phyloP scores from a whole-genome alignment of 192 early-diverging fungal species.

The Umbelopsis isabellina region DNA sequence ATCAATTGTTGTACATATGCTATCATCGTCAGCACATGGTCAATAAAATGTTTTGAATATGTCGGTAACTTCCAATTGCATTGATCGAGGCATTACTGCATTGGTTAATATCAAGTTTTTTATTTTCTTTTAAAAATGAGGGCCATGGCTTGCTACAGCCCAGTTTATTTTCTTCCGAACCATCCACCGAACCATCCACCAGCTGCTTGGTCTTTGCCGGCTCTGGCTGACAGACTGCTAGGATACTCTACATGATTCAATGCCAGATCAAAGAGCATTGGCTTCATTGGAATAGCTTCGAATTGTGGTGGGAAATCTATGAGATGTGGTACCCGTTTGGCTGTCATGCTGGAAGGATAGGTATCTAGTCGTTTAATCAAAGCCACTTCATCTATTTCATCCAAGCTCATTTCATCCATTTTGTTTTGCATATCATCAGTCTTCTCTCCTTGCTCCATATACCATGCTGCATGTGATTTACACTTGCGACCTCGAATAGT shows the following conservation, averaged over 20 bases:
- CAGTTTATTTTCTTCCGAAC: slow-evolving; percentile 14
- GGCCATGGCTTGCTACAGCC: no score
- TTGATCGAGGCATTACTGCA: no score
- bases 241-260: slow-evolving; percentile 70
- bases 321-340: slow-evolving; percentile 47
- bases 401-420: slow-evolving; percentile 44
- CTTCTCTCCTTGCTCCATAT: slow-evolving; percentile 45
- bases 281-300: slow-evolving; percentile 69
- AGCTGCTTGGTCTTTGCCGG: slow-evolving; percentile 19
- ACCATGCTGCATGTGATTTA: slow-evolving; percentile 59
- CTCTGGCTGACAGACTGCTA: slow-evolving; percentile 18
- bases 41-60: no score
- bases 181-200: slow-evolving; percentile 17
- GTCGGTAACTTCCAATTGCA: no score
- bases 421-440: slow-evolving; percentile 37
- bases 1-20: no score
- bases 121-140: no score
- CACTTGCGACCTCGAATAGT: slow-evolving; percentile 53
- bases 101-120: no score
- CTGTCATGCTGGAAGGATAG: slow-evolving; percentile 51
- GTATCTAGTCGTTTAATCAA: slow-evolving; percentile 57
- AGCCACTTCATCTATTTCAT: slow-evolving; percentile 44
- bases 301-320: slow-evolving; percentile 70
- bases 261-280: slow-evolving; percentile 81
- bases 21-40: no score